Conservation (phyloP, 2,329 filamentous ascomycete species). For the Talaromyces sp. region DNA sequence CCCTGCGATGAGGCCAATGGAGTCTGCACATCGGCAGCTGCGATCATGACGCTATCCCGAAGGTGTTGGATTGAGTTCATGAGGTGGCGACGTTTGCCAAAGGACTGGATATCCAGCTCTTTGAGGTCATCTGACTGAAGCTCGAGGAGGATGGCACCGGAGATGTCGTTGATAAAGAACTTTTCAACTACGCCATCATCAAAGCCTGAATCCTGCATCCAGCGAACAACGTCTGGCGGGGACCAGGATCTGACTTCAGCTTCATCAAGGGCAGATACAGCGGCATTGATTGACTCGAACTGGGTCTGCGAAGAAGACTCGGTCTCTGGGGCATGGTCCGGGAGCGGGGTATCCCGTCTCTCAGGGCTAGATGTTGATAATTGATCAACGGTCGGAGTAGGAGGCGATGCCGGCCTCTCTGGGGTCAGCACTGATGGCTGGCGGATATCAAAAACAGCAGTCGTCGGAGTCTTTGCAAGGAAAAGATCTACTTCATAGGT, state of each 20-base stretch:
- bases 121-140: constrained; percentile 78
- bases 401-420: constrained; percentile 13
- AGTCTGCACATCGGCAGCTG: neutral
- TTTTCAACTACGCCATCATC: constrained; percentile 72
- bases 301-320: constrained; percentile 1
- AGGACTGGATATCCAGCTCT: constrained; percentile 58
- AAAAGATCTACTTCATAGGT: constrained; percentile 17
- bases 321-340: neutral
- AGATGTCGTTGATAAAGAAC: constrained; percentile 90
- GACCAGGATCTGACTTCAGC: constrained; percentile 23
- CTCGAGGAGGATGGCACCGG: constrained; percentile 79
- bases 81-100: constrained; percentile 57
- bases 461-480: constrained; percentile 14
- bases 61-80: constrained; percentile 56
- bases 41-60: constrained; percentile 24
- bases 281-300: constrained; percentile 17
- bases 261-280: constrained; percentile 20
- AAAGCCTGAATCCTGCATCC: constrained; percentile 80
- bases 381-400: neutral
- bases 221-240: constrained; percentile 34
- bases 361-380: constrained; percentile 13
- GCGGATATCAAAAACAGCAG: constrained; percentile 3
- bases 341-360: constrained; percentile 18
- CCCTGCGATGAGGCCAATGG: neutral
- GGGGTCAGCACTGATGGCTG: constrained; percentile 13